Conservation (phyloP, 2,329 filamentous ascomycete genomes). For the Fusarium equiseti region DNA sequence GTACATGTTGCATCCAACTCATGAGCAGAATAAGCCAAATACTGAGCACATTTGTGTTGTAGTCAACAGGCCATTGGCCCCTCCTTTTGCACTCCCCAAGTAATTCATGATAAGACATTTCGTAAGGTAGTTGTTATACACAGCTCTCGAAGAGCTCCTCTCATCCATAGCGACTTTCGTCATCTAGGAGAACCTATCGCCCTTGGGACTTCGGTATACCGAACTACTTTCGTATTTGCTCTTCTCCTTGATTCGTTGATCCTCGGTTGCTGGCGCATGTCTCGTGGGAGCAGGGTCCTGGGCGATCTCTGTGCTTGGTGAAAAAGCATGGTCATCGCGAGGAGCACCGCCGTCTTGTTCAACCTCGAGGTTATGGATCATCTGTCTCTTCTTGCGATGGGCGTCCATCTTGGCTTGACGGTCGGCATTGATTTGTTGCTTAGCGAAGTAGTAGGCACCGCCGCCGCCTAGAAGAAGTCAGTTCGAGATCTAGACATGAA, state of each 20-base stretch:
- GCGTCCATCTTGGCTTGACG: slow-evolving; percentile 78
- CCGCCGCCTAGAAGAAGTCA: slow-evolving; percentile 74
- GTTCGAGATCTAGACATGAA: slow-evolving; percentile 13
- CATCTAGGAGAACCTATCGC: slow-evolving; percentile 80
- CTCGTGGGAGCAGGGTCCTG: slow-evolving; percentile 87
- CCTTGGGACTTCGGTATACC: slow-evolving; percentile 82
- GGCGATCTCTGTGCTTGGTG: slow-evolving; percentile 78
- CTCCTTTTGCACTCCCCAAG: background rate
- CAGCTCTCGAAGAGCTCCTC: slow-evolving; percentile 32
- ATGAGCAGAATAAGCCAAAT: slow-evolving; percentile 27
- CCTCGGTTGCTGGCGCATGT: slow-evolving; percentile 80
- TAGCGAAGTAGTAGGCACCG: slow-evolving; percentile 95
- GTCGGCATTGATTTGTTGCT: slow-evolving; percentile 92
- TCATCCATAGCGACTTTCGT: background rate
- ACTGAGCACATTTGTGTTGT: slow-evolving; percentile 12
- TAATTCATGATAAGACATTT: slow-evolving; percentile 31
- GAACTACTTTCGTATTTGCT: slow-evolving; percentile 88
- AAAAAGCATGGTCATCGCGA: slow-evolving; percentile 68
- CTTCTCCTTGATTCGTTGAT: slow-evolving; percentile 77
- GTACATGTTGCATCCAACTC: slow-evolving; percentile 32
- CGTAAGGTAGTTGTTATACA: slow-evolving; percentile 42
- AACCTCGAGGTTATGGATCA: slow-evolving; percentile 66
- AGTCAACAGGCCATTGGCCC: background rate
- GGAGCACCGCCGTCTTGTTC: slow-evolving; percentile 58
- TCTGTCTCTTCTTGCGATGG: slow-evolving; percentile 72